phyloP scores from a whole-genome alignment of 495 filamentous ascomycete genomes.

The Penicillium canescens region DNA sequence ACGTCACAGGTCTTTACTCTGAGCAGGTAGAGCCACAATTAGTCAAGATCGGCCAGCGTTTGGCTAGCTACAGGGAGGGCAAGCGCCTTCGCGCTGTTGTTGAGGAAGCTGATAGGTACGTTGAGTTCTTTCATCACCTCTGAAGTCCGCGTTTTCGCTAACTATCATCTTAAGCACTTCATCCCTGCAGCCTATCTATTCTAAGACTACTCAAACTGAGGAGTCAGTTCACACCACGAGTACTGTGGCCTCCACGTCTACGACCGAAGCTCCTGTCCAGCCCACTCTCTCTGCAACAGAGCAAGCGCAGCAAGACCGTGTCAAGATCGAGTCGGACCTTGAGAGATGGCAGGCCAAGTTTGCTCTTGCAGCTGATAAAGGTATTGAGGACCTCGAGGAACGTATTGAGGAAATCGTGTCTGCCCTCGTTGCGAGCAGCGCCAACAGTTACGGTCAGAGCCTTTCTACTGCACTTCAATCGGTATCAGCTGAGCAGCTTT shows the following conservation, averaged over 20 bases:
- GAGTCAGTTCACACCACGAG: constrained; percentile 17
- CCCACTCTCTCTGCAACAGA: constrained; percentile 39
- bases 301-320: constrained; percentile 54
- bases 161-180: constrained; percentile 24
- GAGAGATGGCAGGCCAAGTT: constrained; percentile 84
- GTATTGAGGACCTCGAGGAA: constrained; percentile 66
- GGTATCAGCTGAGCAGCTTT: constrained; percentile 59
- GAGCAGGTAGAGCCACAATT: constrained; percentile 95
- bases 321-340: constrained; percentile 76
- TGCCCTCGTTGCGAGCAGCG: constrained; percentile 65
- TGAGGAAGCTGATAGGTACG: constrained; percentile 55
- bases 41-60: constrained; percentile 83
- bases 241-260: constrained; percentile 24
- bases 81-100: constrained; percentile 59
- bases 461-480: constrained; percentile 69
- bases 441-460: constrained; percentile 64
- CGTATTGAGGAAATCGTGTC: constrained; percentile 78
- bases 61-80: constrained; percentile 78
- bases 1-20: constrained; percentile 74
- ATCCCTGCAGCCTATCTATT: constrained; percentile 29
- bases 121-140: neutral
- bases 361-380: constrained; percentile 75
- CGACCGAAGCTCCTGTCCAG: constrained; percentile 19
- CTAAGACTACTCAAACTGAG: constrained; percentile 20
- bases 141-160: constrained; percentile 6